These are phyloP conservation scores for Teratosphaeria epicoccoides DNA, from an alignment of 2,329 filamentous ascomycete genomes.

Conservation along the genomic window DNA sequence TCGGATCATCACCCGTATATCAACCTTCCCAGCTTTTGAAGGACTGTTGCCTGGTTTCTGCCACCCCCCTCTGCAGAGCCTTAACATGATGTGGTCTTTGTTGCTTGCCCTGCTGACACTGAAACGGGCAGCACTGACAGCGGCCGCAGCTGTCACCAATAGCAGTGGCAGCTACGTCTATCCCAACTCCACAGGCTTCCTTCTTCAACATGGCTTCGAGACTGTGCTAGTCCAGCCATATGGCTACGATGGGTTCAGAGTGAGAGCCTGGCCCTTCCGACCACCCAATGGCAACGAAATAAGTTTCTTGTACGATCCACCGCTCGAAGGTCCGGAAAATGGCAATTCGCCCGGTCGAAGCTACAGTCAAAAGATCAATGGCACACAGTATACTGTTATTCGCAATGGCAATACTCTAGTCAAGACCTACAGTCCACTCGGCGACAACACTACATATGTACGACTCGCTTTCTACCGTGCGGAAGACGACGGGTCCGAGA, in stretches of 20 bases:
- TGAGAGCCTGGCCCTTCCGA: slow-evolving; percentile 30
- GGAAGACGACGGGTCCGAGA: slow-evolving; percentile 25
- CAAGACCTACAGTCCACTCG: slow-evolving; percentile 22
- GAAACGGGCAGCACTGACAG: neutral
- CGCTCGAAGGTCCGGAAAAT: slow-evolving; percentile 29
- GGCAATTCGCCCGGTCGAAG: slow-evolving; percentile 24
- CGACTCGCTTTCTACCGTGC: slow-evolving; percentile 28
- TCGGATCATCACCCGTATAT: neutral
- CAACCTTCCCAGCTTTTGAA: neutral
- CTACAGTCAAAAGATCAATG: slow-evolving; percentile 26
- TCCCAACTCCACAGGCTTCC: slow-evolving; percentile 3
- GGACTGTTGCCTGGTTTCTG: neutral
- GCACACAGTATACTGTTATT: slow-evolving; percentile 21
- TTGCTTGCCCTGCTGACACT: neutral
- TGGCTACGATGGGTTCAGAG: slow-evolving; percentile 31
- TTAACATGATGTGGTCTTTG: neutral
- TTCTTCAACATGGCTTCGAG: slow-evolving; percentile 28
- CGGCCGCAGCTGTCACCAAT: neutral
- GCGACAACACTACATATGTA: slow-evolving; percentile 24
- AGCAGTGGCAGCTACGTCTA: slow-evolving; percentile 1
- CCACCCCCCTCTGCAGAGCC: neutral
- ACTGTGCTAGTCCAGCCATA: slow-evolving; percentile 30
- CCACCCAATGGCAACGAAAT: slow-evolving; percentile 28
- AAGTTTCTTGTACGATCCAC: slow-evolving; percentile 31
- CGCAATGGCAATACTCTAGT: slow-evolving; percentile 30